Conservation (phyloP, 139 green algal species). For the Coelastrella sp. region DNA sequence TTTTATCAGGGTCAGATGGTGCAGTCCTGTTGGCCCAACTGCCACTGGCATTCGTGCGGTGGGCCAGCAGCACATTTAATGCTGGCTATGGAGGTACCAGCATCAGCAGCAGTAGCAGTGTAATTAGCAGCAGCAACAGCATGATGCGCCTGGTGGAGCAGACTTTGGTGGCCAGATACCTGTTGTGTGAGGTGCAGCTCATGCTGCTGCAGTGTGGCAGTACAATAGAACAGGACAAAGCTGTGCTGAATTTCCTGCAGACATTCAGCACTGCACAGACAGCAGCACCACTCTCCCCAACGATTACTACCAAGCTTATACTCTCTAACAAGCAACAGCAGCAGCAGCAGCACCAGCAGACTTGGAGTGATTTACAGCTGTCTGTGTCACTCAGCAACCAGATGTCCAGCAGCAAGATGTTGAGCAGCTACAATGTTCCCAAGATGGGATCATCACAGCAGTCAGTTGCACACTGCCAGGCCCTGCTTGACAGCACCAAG, state of each 20-base stretch:
- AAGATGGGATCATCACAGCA: too few relatives aligned
- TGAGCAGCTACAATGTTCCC: too few relatives aligned
- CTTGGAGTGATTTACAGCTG: too few relatives aligned
- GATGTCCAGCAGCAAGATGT: too few relatives aligned
- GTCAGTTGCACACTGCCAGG: too few relatives aligned
- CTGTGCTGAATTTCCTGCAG: slow-evolving; percentile 1
- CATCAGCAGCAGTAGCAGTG: neutral
- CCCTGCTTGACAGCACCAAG: too few relatives aligned
- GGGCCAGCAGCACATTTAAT: neutral
- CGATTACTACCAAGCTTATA: neutral
- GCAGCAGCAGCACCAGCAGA: neutral
- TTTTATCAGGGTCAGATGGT: too few relatives aligned
- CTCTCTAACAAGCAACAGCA: neutral
- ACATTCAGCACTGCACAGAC: neutral
- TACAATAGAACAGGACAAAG: neutral
- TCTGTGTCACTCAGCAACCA: too few relatives aligned
- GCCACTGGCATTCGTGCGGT: neutral
- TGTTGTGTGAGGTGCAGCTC: slow-evolving; percentile 1
- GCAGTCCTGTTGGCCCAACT: neutral
- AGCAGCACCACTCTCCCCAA: neutral
- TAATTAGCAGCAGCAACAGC: neutral
- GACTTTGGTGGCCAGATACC: neutral
- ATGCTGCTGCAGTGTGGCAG: slow-evolving; percentile 11
- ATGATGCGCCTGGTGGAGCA: neutral
- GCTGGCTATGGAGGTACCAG: neutral